Percentiles rank a stretch among this genome's conserved stretches.
These are phyloP conservation scores for Ceratocystis smalleyi DNA, from an alignment of 2,329 filamentous ascomycete genomes.

Conservation along the genomic window DNA sequence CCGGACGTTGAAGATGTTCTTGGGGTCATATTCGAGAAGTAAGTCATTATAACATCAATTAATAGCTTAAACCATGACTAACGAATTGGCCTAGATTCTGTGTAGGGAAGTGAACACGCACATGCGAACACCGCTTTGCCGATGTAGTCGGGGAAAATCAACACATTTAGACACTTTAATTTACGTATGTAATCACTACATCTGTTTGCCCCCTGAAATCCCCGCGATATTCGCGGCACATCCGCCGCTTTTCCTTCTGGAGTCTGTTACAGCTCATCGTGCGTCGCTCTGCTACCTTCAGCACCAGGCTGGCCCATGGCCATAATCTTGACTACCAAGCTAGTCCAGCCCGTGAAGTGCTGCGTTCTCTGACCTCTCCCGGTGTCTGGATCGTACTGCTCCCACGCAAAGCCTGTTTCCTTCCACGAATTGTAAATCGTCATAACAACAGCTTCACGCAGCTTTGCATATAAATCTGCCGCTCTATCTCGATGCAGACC, in stretches of 20 bases:
- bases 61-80: background rate
- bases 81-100: conserved; percentile 31
- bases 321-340: conserved; percentile 94
- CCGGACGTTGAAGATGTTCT: conserved; percentile 92
- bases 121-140: background rate
- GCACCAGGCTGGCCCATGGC: conserved; percentile 50
- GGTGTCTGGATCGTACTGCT: conserved; percentile 92
- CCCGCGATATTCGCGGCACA: background rate
- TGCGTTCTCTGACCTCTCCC: conserved; percentile 88
- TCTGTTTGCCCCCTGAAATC: background rate
- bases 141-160: background rate
- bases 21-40: conserved; percentile 97
- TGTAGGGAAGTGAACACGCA: conserved; percentile 33
- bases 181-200: background rate
- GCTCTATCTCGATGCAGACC: conserved; percentile 58
- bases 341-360: conserved; percentile 99
- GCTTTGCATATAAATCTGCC: conserved; percentile 53
- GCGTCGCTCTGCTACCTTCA: conserved; percentile 21
- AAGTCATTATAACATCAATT: conserved; percentile 25
- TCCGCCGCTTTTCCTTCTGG: background rate
- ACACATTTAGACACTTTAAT: background rate
- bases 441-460: conserved; percentile 72
- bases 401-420: conserved; percentile 92
- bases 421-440: conserved; percentile 82
- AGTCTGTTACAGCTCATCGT: conserved; percentile 33